Conservation (phyloP, 2,329 filamentous ascomycete species). For the Exserohilum rostratum region DNA sequence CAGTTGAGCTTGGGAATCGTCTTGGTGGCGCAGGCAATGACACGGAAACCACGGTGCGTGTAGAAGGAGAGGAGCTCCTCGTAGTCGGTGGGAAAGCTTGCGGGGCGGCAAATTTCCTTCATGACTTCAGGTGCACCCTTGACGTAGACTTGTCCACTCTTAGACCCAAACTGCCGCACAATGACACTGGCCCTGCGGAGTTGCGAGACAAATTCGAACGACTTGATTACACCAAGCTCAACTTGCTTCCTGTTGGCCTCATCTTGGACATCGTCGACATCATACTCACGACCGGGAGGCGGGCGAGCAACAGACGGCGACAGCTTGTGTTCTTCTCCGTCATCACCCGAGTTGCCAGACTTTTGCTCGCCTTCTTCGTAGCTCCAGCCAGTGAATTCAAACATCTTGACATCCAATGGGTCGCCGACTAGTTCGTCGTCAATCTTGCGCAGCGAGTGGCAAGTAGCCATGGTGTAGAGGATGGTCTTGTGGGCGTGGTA, state of each 20-base stretch:
- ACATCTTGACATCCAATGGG: constrained; percentile 97
- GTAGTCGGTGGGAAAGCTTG: constrained; percentile 86
- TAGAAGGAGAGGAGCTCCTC: constrained; percentile 89
- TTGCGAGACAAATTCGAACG: constrained; percentile 94
- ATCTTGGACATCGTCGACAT: constrained; percentile 58
- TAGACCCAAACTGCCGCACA: constrained; percentile 84
- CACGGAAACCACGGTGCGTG: constrained; percentile 93
- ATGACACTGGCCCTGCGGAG: constrained; percentile 91
- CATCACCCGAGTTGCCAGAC: constrained; percentile 62
- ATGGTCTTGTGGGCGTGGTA: constrained; percentile 71
- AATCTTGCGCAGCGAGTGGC: constrained; percentile 85
- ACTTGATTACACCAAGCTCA: constrained; percentile 87
- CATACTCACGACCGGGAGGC: constrained; percentile 66
- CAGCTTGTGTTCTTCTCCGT: constrained; percentile 79
- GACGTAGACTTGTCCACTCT: constrained; percentile 85
- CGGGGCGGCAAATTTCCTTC: constrained; percentile 85
- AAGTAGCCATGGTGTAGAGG: constrained; percentile 95
- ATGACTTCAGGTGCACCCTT: constrained; percentile 98
- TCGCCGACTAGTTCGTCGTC: constrained; percentile 91
- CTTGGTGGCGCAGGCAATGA: constrained; percentile 93
- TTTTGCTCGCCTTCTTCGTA: constrained; percentile 86
- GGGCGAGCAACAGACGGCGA: constrained; percentile 89
- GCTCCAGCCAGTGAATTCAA: constrained; percentile 91
- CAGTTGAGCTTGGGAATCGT: constrained; percentile 87
- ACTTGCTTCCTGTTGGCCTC: constrained; percentile 61